A percentile compares a stretch with the other conserved stretches of the same genome.
Evolutionary conservation across 768 basidiomycete species (phyloP).

Genomic region (Mycena pura): DNA sequence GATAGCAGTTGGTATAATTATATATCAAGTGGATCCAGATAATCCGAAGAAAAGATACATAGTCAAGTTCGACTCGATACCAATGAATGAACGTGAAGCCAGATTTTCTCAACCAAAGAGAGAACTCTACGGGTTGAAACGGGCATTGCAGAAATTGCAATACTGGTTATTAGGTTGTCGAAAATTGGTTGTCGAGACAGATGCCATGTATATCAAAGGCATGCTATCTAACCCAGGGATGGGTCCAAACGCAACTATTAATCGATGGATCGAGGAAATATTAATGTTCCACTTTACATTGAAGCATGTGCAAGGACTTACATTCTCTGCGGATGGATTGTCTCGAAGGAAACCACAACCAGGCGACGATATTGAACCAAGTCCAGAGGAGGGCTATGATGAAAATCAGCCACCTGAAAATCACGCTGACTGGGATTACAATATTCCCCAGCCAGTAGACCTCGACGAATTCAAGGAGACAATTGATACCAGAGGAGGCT

Average conservation of each 20-base stretch:
- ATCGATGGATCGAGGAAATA: slow-evolving; percentile 38
- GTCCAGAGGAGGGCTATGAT: neutral
- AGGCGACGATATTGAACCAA: neutral
- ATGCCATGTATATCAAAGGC: too few species aligned
- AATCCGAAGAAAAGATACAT: neutral
- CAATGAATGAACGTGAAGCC: slow-evolving; percentile 1
- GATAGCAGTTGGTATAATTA: neutral
- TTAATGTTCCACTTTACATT: slow-evolving; percentile 36
- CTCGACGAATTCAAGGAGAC: neutral
- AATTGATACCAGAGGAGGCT: neutral
- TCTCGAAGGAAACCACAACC: slow-evolving; percentile 15
- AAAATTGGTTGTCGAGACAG: slow-evolving; percentile 35
- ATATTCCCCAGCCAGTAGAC: neutral
- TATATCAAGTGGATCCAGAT: slow-evolving; percentile 35
- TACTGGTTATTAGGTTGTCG: slow-evolving; percentile 33
- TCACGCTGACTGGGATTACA: neutral
- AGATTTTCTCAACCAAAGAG: slow-evolving; percentile 31
- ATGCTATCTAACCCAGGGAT: slow-evolving; percentile 37
- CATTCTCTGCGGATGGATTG: slow-evolving; percentile 26
- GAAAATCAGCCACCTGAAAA: neutral
- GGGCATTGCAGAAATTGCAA: neutral
- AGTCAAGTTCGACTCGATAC: neutral
- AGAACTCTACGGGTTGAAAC: slow-evolving; percentile 26
- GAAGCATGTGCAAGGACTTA: too few species aligned
- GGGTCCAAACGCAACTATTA: slow-evolving; percentile 33